Base-by-base conservation (phyloP, 2,329 filamentous ascomycete species). In the Aspergillus uvarum region DNA sequence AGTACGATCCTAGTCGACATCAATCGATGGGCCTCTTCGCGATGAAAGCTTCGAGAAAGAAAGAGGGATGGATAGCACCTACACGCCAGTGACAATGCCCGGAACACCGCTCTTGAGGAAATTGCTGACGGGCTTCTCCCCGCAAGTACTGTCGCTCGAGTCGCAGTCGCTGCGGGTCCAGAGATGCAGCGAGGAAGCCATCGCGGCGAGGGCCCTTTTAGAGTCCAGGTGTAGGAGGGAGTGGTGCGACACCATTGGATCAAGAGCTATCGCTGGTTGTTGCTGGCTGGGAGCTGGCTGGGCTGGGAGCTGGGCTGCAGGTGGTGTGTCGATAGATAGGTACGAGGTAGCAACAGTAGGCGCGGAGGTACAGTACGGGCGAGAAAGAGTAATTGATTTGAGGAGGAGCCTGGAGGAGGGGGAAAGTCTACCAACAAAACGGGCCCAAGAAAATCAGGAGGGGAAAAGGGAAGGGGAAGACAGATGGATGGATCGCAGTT, bases 71-170 rank as follows among this genome's bases (percentile, higher is more conserved):
- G 16, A 5, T 5, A 19, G 11, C 12, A 65, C 63, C 12, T 59
- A 65, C 63, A 64, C 42, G 14, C 61, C 63, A 7, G 60, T 50
- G 24, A 65, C 61, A 49, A 65, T 65, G 31, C 52, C 63, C 22
- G 63, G 63, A 5, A 65, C 56, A 16, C 63, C 63, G 44, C 57
- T 65, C 53, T 64, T 65, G n/a, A 60, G 56, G 16, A 65, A 65
- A 44, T 53, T 63, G 32, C 59, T 64, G 42, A 58, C 55, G 6
- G 63, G 63, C 59, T 65, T 65, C 42, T 65, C 32, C 26, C 26
- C 63, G 42, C 59, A 59, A 11, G 52, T 47, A 21, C 16, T 21
- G 26, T 44, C 31, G 29, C 11, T 10, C 12, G 22, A 31, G 42
- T 35, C 42, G 26, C 22, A 26, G 29, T 38, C 32, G 32, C 32